These are phyloP conservation scores for Botrytis aclada DNA, from an alignment of 2,329 filamentous ascomycete genomes.

Conservation along the genomic window DNA sequence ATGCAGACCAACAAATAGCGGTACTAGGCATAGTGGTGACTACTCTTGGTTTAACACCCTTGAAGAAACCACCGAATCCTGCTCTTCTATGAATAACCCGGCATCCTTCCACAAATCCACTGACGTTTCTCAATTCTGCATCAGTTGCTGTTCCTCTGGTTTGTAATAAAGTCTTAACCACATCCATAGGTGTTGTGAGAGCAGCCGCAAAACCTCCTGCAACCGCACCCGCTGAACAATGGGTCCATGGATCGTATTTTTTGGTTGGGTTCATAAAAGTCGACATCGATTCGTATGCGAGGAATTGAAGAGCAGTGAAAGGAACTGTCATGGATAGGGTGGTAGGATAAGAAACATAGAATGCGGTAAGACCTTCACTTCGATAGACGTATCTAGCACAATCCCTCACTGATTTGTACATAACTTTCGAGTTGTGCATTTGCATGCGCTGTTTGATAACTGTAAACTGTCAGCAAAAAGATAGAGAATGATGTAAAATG, in stretches of 20 bases:
- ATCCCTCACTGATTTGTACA: slow-evolving; percentile 80
- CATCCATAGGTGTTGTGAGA: slow-evolving; percentile 92
- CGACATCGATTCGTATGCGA: slow-evolving; percentile 95
- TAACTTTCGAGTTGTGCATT: slow-evolving; percentile 83
- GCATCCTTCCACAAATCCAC: slow-evolving; percentile 35
- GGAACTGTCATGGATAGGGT: slow-evolving; percentile 98
- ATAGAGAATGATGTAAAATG: background rate
- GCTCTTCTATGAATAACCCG: slow-evolving; percentile 61
- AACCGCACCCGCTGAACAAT: slow-evolving; percentile 87
- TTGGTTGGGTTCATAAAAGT: slow-evolving; percentile 86
- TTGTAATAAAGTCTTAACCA: slow-evolving; percentile 96
- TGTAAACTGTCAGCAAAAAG: slow-evolving; percentile 41
- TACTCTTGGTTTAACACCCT: slow-evolving; percentile 84
- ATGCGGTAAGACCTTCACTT: slow-evolving; percentile 82
- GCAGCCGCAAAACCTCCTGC: slow-evolving; percentile 92
- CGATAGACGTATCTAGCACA: slow-evolving; percentile 87
- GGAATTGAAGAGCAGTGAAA: slow-evolving; percentile 95
- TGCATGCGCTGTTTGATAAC: slow-evolving; percentile 99
- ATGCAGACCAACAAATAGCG: slow-evolving; percentile 94
- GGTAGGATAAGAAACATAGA: slow-evolving; percentile 98
- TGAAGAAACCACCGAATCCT: slow-evolving; percentile 84
- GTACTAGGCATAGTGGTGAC: slow-evolving; percentile 98
- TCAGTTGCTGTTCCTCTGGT: slow-evolving; percentile 83
- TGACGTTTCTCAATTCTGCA: slow-evolving; percentile 54
- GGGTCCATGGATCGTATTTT: slow-evolving; percentile 86